These are phyloP conservation scores for Nicotiana benthamiana DNA, from an alignment of 257 asterid species.

Conservation along the genomic window DNA sequence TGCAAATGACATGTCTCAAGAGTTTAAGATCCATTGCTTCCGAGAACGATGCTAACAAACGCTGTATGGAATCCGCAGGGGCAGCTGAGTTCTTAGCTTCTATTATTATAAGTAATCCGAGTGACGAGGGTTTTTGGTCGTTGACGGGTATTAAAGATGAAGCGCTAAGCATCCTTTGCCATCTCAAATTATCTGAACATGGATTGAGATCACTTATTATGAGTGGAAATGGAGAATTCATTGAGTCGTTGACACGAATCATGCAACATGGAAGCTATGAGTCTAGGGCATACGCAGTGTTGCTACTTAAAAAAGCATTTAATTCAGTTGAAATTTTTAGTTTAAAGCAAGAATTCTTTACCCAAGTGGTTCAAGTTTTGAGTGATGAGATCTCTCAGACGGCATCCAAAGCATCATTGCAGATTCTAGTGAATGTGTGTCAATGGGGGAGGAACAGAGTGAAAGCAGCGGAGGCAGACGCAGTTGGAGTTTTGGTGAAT, in stretches of 20 bases:
- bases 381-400: constrained; percentile 39
- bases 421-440: constrained; percentile 29
- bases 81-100: constrained; percentile 48
- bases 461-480: constrained; percentile 58
- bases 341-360: constrained; percentile 27
- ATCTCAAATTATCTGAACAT: constrained; percentile 45
- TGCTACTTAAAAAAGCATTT: constrained; percentile 38
- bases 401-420: constrained; percentile 40
- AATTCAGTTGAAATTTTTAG: constrained; percentile 23
- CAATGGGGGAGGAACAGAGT: constrained; percentile 50
- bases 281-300: constrained; percentile 46
- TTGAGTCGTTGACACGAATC: constrained; percentile 30
- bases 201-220: constrained; percentile 28
- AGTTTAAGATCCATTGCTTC: constrained; percentile 56
- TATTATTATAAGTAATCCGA: constrained; percentile 12
- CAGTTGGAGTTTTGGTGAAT: constrained; percentile 29
- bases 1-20: constrained; percentile 30
- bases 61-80: constrained; percentile 56
- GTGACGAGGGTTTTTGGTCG: not conserved
- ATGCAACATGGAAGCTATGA: constrained; percentile 58
- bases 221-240: constrained; percentile 17
- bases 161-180: constrained; percentile 47
- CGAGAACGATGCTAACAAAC: constrained; percentile 44
- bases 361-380: constrained; percentile 33
- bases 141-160: constrained; percentile 27